These are phyloP conservation scores for Tolypocladium endophyticum DNA, from an alignment of 2,329 filamentous ascomycete species.

Conservation along the genomic window DNA sequence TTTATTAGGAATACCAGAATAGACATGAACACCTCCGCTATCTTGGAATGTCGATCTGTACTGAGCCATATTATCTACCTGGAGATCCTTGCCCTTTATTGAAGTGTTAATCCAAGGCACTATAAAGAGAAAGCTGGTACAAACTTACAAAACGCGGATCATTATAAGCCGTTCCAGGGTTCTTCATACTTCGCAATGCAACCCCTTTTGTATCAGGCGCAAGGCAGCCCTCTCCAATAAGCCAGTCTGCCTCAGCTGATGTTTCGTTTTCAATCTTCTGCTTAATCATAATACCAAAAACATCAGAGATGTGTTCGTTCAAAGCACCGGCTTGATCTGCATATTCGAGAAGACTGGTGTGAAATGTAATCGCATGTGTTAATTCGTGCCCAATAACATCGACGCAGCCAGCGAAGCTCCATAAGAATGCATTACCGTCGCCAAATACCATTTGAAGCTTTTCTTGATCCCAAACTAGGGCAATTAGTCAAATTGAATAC, in stretches of 20 bases:
- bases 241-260: constrained; percentile 38
- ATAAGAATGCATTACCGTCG: constrained; percentile 40
- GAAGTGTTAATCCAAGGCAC: neutral
- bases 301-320: constrained; percentile 46
- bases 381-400: constrained; percentile 49
- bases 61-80: constrained; percentile 35
- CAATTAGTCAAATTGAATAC: neutral
- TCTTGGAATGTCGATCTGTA: constrained; percentile 30
- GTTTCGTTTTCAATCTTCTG: constrained; percentile 36
- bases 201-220: constrained; percentile 38
- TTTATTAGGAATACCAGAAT: constrained; percentile 46
- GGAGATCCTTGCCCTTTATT: constrained; percentile 38
- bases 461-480: constrained; percentile 36
- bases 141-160: constrained; percentile 35
- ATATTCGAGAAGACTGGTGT: constrained; percentile 39
- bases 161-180: constrained; percentile 40
- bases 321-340: constrained; percentile 40
- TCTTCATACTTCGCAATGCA: constrained; percentile 43
- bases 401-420: constrained; percentile 38
- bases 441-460: constrained; percentile 44
- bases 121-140: neutral
- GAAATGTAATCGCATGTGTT: constrained; percentile 42
- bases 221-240: constrained; percentile 42
- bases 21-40: constrained; percentile 43
- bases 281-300: constrained; percentile 47